These are phyloP conservation scores for Podaxis sp. DNA, from an alignment of 768 basidiomycete species.

Conservation along the genomic window DNA sequence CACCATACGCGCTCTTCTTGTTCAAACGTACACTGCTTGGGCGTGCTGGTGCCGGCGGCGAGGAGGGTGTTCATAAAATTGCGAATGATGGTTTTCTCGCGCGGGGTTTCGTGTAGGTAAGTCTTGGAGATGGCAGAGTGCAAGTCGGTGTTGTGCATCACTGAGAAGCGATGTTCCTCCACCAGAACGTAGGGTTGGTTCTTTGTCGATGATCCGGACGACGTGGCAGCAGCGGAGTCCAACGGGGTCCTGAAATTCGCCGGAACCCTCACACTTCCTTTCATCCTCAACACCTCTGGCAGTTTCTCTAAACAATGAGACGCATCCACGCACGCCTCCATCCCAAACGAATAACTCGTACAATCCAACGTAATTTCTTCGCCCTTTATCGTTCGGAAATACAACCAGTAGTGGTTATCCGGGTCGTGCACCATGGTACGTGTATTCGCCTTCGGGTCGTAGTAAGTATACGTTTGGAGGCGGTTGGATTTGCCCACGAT, in stretches of 20 bases:
- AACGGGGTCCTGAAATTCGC: background rate
- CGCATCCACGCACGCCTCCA: background rate
- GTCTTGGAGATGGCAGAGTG: conserved; percentile 14
- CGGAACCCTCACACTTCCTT: background rate
- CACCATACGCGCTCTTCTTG: background rate
- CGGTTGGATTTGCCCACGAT: conserved; percentile 30
- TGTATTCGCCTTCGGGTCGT: conserved; percentile 32
- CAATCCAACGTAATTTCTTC: conserved; percentile 42
- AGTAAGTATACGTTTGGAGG: conserved; percentile 38
- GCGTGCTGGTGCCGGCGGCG: background rate
- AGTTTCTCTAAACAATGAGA: background rate
- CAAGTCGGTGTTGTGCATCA: conserved; percentile 27
- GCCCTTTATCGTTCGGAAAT: conserved; percentile 42
- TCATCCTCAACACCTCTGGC: background rate
- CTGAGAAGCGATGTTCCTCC: conserved; percentile 22
- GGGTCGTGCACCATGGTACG: conserved; percentile 40
- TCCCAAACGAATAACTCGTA: background rate
- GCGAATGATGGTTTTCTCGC: background rate
- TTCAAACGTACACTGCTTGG: background rate
- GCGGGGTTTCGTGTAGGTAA: background rate
- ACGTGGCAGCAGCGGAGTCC: background rate
- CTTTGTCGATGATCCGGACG: background rate
- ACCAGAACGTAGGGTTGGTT: background rate
- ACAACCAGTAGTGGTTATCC: conserved; percentile 49
- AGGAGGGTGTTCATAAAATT: background rate